These are phyloP conservation scores for Mariannaea sp. DNA, from an alignment of 2,329 filamentous ascomycete genomes.

Conservation along the genomic window DNA sequence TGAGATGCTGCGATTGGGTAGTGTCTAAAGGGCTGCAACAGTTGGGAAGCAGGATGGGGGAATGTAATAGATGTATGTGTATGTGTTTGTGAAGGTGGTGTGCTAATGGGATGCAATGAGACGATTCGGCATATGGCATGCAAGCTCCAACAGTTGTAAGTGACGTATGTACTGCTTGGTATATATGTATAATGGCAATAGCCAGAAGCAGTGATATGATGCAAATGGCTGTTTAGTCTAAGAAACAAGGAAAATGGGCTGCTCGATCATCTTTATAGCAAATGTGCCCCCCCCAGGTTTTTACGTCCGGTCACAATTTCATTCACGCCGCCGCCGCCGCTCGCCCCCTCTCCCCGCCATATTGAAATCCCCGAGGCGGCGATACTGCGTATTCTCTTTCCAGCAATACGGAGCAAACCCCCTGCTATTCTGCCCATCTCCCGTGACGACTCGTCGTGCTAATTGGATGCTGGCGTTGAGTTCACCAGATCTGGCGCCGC, in stretches of 20 bases:
- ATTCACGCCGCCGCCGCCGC: no score
- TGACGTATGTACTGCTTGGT: not conserved
- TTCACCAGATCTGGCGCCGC: not conserved
- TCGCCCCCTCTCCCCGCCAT: slow-evolving; percentile 6
- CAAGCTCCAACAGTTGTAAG: slow-evolving; percentile 2
- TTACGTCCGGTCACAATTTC: not conserved
- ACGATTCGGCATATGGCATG: not conserved
- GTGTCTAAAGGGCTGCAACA: not conserved
- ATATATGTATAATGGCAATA: not conserved
- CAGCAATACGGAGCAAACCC: not conserved
- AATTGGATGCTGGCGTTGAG: not conserved
- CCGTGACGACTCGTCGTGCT: not conserved
- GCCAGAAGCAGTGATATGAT: not conserved
- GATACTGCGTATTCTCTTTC: not conserved
- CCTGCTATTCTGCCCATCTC: no score
- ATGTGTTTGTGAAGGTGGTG: not conserved
- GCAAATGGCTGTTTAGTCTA: not conserved
- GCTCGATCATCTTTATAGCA: slow-evolving; percentile 16
- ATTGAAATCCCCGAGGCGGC: slow-evolving; percentile 6
- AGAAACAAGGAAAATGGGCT: slow-evolving; percentile 6
- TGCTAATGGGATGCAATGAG: not conserved
- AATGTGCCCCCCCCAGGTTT: not conserved
- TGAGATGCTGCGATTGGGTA: not conserved
- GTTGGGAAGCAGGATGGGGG: not conserved
- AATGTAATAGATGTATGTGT: not conserved